Conservation (phyloP, 2,329 filamentous ascomycete genomes). For the Xylaria sp. region DNA sequence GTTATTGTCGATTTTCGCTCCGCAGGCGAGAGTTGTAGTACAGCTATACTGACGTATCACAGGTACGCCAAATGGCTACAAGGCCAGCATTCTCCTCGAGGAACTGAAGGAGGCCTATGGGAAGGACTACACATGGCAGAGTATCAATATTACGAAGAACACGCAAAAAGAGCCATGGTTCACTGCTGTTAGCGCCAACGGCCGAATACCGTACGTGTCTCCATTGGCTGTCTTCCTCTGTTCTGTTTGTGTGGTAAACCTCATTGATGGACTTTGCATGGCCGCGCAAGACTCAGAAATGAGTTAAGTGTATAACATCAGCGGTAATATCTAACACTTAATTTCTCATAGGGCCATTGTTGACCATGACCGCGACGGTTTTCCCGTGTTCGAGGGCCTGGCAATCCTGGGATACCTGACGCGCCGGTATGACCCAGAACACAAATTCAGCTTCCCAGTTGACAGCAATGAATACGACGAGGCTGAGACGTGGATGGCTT, state of each 20-base stretch:
- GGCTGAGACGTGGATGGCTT: slow-evolving; percentile 72
- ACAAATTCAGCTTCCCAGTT: slow-evolving; percentile 71
- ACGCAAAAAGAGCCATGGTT: slow-evolving; percentile 76
- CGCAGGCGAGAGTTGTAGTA: slow-evolving; percentile 5
- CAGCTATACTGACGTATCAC: slow-evolving; percentile 8
- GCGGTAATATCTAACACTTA: not conserved
- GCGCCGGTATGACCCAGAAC: slow-evolving; percentile 75
- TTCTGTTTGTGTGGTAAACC: not conserved
- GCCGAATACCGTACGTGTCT: slow-evolving; percentile 61
- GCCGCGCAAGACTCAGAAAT: not conserved
- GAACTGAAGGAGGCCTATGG: slow-evolving; percentile 75
- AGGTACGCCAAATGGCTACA: slow-evolving; percentile 66
- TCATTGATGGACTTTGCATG: not conserved
- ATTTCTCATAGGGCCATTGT: slow-evolving; percentile 60
- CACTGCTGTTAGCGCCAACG: slow-evolving; percentile 71
- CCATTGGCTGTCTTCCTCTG: not conserved
- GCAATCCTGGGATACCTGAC: slow-evolving; percentile 80
- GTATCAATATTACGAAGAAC: slow-evolving; percentile 69
- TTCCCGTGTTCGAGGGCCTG: slow-evolving; percentile 78
- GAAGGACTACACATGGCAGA: slow-evolving; percentile 67
- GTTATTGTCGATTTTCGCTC: slow-evolving; percentile 18
- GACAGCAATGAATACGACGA: slow-evolving; percentile 53
- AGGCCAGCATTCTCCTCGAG: slow-evolving; percentile 70
- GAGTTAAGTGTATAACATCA: not conserved
- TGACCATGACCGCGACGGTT: slow-evolving; percentile 70